phyloP scores from a whole-genome alignment of 2,329 filamentous ascomycete genomes.

The Colletotrichum camelliae region DNA sequence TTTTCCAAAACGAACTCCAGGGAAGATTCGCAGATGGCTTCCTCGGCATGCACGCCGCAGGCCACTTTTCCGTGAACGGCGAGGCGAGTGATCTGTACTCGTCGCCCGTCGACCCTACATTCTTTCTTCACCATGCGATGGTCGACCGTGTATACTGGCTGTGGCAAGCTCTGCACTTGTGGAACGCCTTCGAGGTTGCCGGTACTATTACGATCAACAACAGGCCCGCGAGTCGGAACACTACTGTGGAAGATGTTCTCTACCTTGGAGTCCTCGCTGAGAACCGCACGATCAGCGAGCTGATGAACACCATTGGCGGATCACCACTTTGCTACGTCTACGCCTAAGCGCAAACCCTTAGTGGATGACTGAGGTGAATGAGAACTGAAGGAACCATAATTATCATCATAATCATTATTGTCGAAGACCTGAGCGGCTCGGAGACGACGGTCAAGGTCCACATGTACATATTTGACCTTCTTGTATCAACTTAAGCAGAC shows the following conservation, averaged over 20 bases:
- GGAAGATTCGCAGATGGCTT: constrained; percentile 26
- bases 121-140: constrained; percentile 31
- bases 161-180: constrained; percentile 31
- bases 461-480: background rate
- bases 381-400: background rate
- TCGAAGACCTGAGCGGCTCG: background rate
- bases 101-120: constrained; percentile 33
- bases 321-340: constrained; percentile 41
- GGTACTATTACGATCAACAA: constrained; percentile 27
- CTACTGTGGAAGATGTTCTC: constrained; percentile 28
- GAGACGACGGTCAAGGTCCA: background rate
- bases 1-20: constrained; percentile 42
- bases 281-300: constrained; percentile 31
- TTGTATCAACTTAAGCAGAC: background rate
- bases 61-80: constrained; percentile 43
- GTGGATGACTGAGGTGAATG: background rate
- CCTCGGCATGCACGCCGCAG: constrained; percentile 41
- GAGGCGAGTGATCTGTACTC: constrained; percentile 37
- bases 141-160: constrained; percentile 32
- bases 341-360: background rate
- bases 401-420: background rate
- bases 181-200: constrained; percentile 20
- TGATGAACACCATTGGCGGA: constrained; percentile 34
- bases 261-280: constrained; percentile 29
- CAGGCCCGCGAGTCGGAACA: constrained; percentile 24